Conservation (phyloP, 345 rosid species). For the Eucalyptus marginata region DNA sequence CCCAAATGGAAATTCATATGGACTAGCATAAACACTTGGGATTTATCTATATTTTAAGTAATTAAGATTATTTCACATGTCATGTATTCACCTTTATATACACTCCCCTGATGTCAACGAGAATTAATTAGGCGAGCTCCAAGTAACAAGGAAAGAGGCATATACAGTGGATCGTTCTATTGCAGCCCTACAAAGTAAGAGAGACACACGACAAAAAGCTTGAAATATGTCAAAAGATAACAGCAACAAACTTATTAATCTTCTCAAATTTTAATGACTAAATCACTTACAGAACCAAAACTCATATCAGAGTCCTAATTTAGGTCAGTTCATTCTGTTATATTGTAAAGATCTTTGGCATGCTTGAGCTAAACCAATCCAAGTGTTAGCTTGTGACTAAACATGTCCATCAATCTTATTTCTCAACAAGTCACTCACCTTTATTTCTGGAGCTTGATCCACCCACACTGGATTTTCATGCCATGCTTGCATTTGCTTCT, state of each 20-base stretch:
- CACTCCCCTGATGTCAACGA: not conserved
- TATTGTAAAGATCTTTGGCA: not conserved
- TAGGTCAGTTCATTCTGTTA: not conserved
- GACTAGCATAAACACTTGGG: not conserved
- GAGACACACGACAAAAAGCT: not conserved
- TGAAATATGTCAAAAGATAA: not conserved
- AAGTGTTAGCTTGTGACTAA: not conserved
- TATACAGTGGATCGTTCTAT: not conserved
- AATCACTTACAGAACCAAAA: not conserved
- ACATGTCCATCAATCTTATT: not conserved
- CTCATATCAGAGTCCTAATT: not conserved
- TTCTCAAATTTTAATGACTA: not conserved
- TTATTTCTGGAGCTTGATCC: constrained; percentile 44
- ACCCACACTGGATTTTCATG: constrained; percentile 68
- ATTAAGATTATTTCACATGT: not conserved
- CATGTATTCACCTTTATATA: not conserved
- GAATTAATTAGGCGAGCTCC: not conserved
- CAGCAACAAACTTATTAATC: not conserved
- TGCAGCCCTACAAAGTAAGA: not conserved
- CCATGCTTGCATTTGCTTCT: constrained; percentile 67
- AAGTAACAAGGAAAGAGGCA: not conserved
- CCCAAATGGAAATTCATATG: not conserved
- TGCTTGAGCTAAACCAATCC: not conserved
- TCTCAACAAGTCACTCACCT: constrained; percentile 16
- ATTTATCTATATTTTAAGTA: not conserved